phyloP scores from a whole-genome alignment of 2,329 filamentous ascomycete genomes.

The Colletotrichum sp. region DNA sequence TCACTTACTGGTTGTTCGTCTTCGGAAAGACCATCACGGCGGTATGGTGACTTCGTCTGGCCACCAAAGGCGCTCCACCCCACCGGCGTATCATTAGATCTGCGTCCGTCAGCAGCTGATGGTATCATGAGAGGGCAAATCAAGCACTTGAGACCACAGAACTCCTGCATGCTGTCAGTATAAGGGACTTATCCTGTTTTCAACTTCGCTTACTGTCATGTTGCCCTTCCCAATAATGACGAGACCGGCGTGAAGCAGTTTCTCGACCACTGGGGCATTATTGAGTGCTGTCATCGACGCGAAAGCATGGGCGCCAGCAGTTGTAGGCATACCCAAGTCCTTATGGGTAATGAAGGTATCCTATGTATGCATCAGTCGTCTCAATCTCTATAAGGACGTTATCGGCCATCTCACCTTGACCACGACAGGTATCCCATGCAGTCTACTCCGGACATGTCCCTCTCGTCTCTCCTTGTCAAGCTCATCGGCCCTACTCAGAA shows the following conservation, averaged over 20 bases:
- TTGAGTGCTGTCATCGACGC: constrained; percentile 37
- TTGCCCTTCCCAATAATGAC: constrained; percentile 47
- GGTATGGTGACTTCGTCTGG: constrained; percentile 24
- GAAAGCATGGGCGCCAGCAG: constrained; percentile 42
- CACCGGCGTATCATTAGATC: constrained; percentile 35
- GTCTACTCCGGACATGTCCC: constrained; percentile 36
- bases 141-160: neutral
- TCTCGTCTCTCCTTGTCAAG: constrained; percentile 42
- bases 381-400: neutral
- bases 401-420: constrained; percentile 30
- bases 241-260: constrained; percentile 39
- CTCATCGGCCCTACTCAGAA: constrained; percentile 37
- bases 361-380: neutral
- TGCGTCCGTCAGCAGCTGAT: constrained; percentile 25
- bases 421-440: constrained; percentile 48
- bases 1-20: constrained; percentile 14
- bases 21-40: constrained; percentile 1
- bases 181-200: neutral
- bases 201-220: constrained; percentile 31
- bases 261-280: constrained; percentile 40
- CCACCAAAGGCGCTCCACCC: constrained; percentile 42
- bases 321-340: constrained; percentile 42
- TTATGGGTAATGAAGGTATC: constrained; percentile 43
- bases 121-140: neutral
- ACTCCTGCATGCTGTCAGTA: neutral